Conservation (phyloP, 306 rosid species). For the Quercus rubra region DNA sequence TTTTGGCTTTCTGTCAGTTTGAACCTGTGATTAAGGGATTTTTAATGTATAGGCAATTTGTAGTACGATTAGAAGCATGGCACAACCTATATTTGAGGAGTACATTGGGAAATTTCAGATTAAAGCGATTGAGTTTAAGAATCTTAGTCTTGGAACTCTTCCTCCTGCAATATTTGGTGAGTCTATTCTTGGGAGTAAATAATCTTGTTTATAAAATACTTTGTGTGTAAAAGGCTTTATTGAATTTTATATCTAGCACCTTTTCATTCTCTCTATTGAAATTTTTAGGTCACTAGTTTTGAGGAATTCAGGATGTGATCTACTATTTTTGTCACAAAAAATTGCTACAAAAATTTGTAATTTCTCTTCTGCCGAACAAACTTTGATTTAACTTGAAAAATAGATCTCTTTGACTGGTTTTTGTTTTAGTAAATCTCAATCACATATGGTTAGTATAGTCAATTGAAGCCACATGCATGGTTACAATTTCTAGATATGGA, state of each 20-base stretch:
- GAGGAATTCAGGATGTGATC: background rate
- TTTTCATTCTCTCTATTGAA: background rate
- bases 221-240: background rate
- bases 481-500: no score
- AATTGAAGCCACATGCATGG: no score
- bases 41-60: slow-evolving; percentile 63
- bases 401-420: slow-evolving; percentile 3
- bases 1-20: background rate
- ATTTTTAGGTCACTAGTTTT: background rate
- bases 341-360: background rate
- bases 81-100: slow-evolving; percentile 58
- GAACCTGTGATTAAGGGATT: background rate
- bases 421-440: background rate
- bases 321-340: background rate
- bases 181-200: slow-evolving; percentile 10
- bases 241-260: background rate
- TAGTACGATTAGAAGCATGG: slow-evolving; percentile 44
- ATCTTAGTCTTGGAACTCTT: slow-evolving; percentile 74
- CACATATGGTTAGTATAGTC: background rate
- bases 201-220: background rate
- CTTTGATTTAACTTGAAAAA: background rate
- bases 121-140: slow-evolving; percentile 61
- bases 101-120: slow-evolving; percentile 70
- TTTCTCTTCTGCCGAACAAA: background rate
- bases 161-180: slow-evolving; percentile 76